phyloP scores from a whole-genome alignment of 164 flowering plant species.

The Tinospora cordifolia region DNA sequence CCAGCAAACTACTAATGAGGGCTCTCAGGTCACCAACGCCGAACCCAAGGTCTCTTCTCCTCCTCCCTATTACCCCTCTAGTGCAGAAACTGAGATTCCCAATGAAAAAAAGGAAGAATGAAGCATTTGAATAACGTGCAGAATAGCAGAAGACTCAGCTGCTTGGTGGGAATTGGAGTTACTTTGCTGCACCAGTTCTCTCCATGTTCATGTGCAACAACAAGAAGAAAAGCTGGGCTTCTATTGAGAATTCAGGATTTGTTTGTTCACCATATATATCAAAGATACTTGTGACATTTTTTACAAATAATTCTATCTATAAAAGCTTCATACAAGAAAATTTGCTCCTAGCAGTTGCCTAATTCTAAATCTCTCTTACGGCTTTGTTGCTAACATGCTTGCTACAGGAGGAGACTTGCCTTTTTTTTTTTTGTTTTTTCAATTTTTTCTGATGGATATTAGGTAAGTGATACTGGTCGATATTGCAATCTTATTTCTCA shows the following conservation, averaged over 20 bases:
- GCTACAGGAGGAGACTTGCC: too few relatives aligned
- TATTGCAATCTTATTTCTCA: too few relatives aligned
- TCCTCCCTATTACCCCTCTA: background rate
- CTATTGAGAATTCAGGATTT: background rate
- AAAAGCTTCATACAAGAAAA: background rate
- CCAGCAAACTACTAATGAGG: conserved; percentile 1
- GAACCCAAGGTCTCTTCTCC: background rate
- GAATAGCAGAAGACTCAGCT: background rate
- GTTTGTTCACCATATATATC: background rate
- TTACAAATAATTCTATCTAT: background rate
- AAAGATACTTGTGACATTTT: background rate
- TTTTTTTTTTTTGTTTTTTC: too few relatives aligned
- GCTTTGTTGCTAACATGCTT: too few relatives aligned
- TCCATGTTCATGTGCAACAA: background rate
- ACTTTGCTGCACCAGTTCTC: background rate
- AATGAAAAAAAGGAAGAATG: conserved; percentile 2
- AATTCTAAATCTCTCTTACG: background rate
- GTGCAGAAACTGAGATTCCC: conserved; percentile 6
- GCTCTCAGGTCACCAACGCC: background rate
- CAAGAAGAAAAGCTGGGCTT: background rate
- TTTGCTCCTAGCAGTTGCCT: background rate
- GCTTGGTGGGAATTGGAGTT: background rate
- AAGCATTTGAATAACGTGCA: background rate
- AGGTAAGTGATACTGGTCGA: too few relatives aligned
- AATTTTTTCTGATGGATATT: too few relatives aligned